Evolutionary conservation across 2,329 filamentous ascomycete genomes (phyloP).

Genomic region (Alternaria sp.): DNA sequence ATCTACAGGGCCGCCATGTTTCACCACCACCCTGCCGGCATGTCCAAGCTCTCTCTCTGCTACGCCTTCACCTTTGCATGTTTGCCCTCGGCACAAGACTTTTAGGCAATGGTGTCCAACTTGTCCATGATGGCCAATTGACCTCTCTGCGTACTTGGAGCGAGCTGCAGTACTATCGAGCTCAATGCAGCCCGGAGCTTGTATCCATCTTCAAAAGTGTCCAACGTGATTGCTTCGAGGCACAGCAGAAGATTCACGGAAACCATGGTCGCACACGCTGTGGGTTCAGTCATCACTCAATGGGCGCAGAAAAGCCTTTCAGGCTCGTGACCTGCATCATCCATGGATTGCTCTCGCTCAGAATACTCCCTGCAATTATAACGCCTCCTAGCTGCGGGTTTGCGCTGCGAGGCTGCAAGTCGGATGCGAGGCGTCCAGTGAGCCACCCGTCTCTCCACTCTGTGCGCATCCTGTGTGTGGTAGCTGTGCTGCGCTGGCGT

Average conservation of each 20-base stretch:
- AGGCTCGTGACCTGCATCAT: constrained; percentile 25
- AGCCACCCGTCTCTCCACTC: constrained; percentile 15
- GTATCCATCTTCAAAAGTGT: background rate
- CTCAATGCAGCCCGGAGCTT: background rate
- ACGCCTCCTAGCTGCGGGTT: constrained; percentile 23
- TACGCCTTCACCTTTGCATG: constrained; percentile 11
- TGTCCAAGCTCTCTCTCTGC: constrained; percentile 15
- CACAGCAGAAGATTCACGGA: constrained; percentile 8
- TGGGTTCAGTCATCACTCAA: background rate
- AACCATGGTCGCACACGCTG: constrained; percentile 13
- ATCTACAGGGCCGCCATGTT: constrained; percentile 40
- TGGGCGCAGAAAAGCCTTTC: constrained; percentile 6
- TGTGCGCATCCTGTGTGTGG: constrained; percentile 26
- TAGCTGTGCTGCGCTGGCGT: constrained; percentile 37
- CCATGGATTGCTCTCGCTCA: constrained; percentile 23
- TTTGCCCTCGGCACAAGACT: constrained; percentile 13
- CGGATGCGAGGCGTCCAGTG: constrained; percentile 23
- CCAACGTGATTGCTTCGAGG: constrained; percentile 5
- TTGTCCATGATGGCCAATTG: background rate
- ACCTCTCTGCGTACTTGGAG: constrained; percentile 5
- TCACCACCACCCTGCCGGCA: constrained; percentile 37
- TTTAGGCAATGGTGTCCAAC: background rate
- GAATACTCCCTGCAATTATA: constrained; percentile 29
- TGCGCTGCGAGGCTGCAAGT: constrained; percentile 26
- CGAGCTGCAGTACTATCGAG: constrained; percentile 7